Evolutionary conservation across 192 early-diverging fungal species (phyloP).

Genomic region (Coemansia sp.): DNA sequence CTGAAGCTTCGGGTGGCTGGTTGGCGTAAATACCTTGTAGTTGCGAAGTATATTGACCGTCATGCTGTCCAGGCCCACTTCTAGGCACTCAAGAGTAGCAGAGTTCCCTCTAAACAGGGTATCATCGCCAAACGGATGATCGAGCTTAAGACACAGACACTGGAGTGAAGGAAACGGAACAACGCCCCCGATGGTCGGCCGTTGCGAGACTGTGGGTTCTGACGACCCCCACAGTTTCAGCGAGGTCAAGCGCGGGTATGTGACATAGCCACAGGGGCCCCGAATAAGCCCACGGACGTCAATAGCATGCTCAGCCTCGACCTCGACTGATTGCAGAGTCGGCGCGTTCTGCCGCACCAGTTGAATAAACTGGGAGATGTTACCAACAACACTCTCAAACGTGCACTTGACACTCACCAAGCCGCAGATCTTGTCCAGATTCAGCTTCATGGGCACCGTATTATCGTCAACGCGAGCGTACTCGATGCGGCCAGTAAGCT

Average conservation of each 20-base stretch:
- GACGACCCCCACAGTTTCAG: not conserved
- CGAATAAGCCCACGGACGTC: not conserved
- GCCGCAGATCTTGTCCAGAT: not conserved
- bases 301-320: not conserved
- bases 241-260: not conserved
- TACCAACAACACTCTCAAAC: not conserved
- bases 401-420: not conserved
- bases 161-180: not conserved
- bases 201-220: not conserved
- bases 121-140: not conserved
- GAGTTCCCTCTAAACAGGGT: not conserved
- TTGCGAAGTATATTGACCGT: not conserved
- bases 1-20: not conserved
- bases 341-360: not conserved
- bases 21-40: not conserved
- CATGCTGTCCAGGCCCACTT: not conserved
- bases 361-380: not conserved
- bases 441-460: not conserved
- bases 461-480: not conserved
- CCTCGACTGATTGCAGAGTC: not conserved
- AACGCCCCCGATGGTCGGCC: not conserved
- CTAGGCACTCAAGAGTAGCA: not conserved
- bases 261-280: not conserved
- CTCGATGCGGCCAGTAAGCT: not conserved
- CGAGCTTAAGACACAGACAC: not conserved